phyloP scores from a whole-genome alignment of 1,284 basidiomycete species.

The Tilletia setariae region DNA sequence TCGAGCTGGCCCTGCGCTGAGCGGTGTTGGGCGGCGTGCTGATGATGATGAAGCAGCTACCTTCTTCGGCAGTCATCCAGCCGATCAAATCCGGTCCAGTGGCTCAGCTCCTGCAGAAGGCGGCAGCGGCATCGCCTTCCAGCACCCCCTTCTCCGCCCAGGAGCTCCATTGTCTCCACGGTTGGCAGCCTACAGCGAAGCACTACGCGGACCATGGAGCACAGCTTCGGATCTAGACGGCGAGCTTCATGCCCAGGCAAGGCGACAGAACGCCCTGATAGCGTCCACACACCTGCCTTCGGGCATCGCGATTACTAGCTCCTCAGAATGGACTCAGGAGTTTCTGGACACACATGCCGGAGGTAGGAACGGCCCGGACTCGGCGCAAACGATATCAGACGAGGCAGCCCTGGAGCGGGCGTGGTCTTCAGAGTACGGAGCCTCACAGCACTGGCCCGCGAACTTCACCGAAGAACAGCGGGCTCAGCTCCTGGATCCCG shows the following conservation, averaged over 20 bases:
- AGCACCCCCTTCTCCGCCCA: constrained; percentile 4
- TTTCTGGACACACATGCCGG: too few relatives aligned
- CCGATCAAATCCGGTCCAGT: too few relatives aligned
- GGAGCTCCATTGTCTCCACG: background rate
- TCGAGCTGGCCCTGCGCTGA: background rate
- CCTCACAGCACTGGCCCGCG: too few relatives aligned
- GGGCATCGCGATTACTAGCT: background rate
- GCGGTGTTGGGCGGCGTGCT: background rate
- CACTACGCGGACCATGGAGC: background rate
- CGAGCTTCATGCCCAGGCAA: background rate
- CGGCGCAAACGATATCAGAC: too few relatives aligned
- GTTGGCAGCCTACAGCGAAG: constrained; percentile 1
- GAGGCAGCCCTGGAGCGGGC: too few relatives aligned
- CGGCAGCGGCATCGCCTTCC: background rate
- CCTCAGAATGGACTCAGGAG: too few relatives aligned
- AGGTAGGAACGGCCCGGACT: too few relatives aligned
- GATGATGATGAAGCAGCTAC: background rate
- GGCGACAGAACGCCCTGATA: background rate
- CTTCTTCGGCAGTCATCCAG: too few relatives aligned
- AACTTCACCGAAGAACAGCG: background rate
- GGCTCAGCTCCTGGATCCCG: background rate
- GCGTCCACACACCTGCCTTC: background rate
- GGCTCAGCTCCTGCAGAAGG: background rate
- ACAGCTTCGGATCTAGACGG: constrained; percentile 11
- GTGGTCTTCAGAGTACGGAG: too few relatives aligned